A percentile compares a stretch with the other conserved stretches of the same genome.
Conservation (phyloP, 176 grass and related monocot genomes). For the Oryza glaberrima region DNA sequence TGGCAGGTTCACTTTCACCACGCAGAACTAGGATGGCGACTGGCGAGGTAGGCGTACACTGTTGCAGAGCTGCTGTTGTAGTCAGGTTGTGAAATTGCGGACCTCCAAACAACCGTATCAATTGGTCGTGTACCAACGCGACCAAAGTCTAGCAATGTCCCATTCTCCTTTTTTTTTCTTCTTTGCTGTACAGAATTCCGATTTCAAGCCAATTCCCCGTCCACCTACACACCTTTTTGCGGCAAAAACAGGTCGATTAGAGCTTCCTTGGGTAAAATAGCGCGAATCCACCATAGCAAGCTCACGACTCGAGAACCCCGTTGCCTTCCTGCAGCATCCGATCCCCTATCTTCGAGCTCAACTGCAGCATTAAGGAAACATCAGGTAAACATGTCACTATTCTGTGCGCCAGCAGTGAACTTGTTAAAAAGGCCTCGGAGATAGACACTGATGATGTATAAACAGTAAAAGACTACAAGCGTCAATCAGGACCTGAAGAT, state of each 20-base stretch:
- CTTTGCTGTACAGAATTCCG: neutral
- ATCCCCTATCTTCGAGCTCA: conserved; percentile 66
- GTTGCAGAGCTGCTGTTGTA: neutral
- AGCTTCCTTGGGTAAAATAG: conserved; percentile 7
- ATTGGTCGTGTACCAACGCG: conserved; percentile 23
- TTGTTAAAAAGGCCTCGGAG: conserved; percentile 9
- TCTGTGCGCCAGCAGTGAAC: neutral
- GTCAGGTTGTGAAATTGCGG: neutral
- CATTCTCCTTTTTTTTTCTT: conserved; percentile 6
- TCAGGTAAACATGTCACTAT: conserved; percentile 11
- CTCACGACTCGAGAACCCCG: conserved; percentile 55
- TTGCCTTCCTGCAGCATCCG: conserved; percentile 77
- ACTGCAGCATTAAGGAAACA: conserved; percentile 49
- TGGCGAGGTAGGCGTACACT: neutral
- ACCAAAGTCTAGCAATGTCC: neutral
- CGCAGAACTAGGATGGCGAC: neutral
- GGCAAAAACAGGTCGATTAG: neutral
- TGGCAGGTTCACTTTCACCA: conserved; percentile 20
- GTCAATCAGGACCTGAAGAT: conserved; percentile 18
- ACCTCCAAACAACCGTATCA: neutral
- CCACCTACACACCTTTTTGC: neutral
- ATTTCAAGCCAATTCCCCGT: conserved; percentile 14
- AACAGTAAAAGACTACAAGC: neutral
- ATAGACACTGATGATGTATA: neutral
- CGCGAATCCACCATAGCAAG: neutral